Base-by-base conservation (phyloP, 2,329 filamentous ascomycete species). In the Fusarium sp. region DNA sequence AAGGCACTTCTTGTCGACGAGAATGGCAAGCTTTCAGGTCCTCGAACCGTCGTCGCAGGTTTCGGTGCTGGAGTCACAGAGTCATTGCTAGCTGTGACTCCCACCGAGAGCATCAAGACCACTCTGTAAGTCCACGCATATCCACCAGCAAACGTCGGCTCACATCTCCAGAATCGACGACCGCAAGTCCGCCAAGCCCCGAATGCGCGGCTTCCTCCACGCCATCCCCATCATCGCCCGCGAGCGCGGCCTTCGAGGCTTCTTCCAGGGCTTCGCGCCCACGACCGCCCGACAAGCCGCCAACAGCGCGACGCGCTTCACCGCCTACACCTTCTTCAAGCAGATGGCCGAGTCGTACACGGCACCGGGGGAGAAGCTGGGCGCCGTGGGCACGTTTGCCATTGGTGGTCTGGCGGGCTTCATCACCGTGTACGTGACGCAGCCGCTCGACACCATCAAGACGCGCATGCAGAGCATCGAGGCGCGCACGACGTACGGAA, bases 31-130 rank as follows among this genome's bases (percentile, higher is more conserved):
- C 90, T 98, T 38, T 93, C 91, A 5, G 94, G 95, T 0, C 93
- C 94, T 12, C 86, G 90, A 65, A 98, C 94, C 2, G 95, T 98
- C 2, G 85, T 97, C 56, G 93, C 93, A 36, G 95, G 95, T 4
- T 97, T 99, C 73, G 92, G 94, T 57, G 95, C 95, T 8, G 95
- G 95, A 53, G 91, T 96, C 47, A 98, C 94, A 3, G 95, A 99
- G 80, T 96, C 91, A 4, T 79, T 97, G 47, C 80, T 99, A 4
- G 95, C 95, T 10, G 95, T 99, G 31, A 99, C 95, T 31, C 95
- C 95, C 0, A 97, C 96, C 57, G 95, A 99, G 80, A 96, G 92
- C 72, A 97, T 99, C 79, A 99, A 99, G 83, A 99, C 95, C 46
- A 96, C 96, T 69, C 81, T 99, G 85, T 91, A 75, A 50, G 64